Conservation (phyloP, 2,329 filamentous ascomycete genomes). For the Ophiocordyceps australis region DNA sequence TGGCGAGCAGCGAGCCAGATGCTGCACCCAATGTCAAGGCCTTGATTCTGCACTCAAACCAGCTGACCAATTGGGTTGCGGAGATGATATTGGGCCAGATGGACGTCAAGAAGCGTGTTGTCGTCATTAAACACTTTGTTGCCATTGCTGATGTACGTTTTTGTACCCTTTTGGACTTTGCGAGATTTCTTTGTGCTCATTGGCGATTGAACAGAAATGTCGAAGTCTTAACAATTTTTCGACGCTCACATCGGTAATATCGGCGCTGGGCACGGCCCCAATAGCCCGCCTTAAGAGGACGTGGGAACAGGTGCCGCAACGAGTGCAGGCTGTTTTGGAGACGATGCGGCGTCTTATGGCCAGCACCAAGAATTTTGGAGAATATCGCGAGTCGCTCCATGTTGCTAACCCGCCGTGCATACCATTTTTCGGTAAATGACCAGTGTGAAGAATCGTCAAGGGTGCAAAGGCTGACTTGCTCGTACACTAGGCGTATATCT, state of each 20-base stretch:
- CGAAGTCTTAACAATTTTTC: conserved; percentile 90
- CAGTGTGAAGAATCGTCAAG: too few species aligned
- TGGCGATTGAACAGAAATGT: too few species aligned
- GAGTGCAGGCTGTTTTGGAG: conserved; percentile 65
- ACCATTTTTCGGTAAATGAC: conserved; percentile 89
- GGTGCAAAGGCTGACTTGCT: too few species aligned
- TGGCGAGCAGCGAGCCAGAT: conserved; percentile 62
- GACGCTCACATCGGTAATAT: conserved; percentile 93
- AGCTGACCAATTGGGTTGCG: conserved; percentile 97
- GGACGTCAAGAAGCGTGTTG: conserved; percentile 88
- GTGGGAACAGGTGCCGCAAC: conserved; percentile 82
- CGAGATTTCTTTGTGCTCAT: too few species aligned
- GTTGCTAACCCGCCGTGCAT: conserved; percentile 92
- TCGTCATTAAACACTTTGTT: conserved; percentile 97
- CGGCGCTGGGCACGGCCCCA: conserved; percentile 81
- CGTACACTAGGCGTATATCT: conserved; percentile 96
- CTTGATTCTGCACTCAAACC: conserved; percentile 92
- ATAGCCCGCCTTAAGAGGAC: conserved; percentile 88
- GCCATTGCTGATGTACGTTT: conserved; percentile 75
- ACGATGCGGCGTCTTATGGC: conserved; percentile 90
- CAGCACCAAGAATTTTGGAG: conserved; percentile 94
- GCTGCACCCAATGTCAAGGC: conserved; percentile 90
- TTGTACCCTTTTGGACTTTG: too few species aligned
- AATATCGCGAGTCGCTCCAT: conserved; percentile 87
- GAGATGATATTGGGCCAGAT: conserved; percentile 95